Evolutionary conservation across 2,329 filamentous ascomycete genomes (phyloP), one percentile per base, ranked within the genome.

Genomic region (Trichoderma pleuroti): DNA sequence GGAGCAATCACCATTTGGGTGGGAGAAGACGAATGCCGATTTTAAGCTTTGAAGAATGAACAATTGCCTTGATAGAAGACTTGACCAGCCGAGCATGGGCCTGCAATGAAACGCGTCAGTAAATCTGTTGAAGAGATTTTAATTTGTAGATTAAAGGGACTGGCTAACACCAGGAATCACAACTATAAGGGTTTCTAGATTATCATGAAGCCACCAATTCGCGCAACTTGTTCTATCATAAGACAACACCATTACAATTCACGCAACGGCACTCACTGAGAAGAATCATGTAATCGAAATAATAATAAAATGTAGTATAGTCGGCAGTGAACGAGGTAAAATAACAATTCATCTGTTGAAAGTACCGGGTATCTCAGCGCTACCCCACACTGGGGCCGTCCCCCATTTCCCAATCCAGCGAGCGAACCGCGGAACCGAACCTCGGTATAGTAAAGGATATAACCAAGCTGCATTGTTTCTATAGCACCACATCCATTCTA

Each of bases 1-100:
- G 75, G 85, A 86, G 54, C 84, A 87, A 18, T 85, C 84, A 1
- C 79, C 85, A 1, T 82, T 83, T 1, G 91, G 91, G 7, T 91
- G 92, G 87, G 92, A 94, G 78, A 90, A 90, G 79, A 85, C 84
- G 3, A 92, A 90, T 76, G 86, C 84, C 5, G 92, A 94, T 77
- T 95, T 96, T 76, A 96, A 96, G 80, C 81, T 96, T 57, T 94
- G 24, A 65, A 56, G 11, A 21, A 21, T 49, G n/a, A 21, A 11
- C 42, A 49, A 21, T 24, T 24, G 10, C 4, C 24, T 49, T 49
- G n/a, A 49, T 52, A 52, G 5, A 24, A 52, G 46, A 52, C 46
- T 24, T 1, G 1, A 24, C 5, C 3, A 14, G 11, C 46, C 11
- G 24, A 6, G 46, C 5, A 6, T 52, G 7, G 5, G 3, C n/a